phyloP scores from a whole-genome alignment of 768 basidiomycete species.

The Pulveroboletus sp. region DNA sequence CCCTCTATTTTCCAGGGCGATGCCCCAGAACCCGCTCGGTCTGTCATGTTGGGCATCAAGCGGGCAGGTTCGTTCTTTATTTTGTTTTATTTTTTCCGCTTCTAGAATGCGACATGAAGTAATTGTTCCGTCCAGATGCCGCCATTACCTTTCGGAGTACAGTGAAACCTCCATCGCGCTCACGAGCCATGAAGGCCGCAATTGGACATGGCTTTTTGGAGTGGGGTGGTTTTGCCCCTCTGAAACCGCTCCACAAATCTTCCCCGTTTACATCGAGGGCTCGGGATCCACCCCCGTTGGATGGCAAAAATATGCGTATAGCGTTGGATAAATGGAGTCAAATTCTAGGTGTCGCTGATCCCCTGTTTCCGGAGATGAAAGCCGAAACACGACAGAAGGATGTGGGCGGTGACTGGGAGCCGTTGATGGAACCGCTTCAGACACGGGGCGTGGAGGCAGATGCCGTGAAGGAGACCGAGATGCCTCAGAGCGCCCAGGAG shows the following conservation, averaged over 20 bases:
- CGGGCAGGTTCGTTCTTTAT: slow-evolving; percentile 24
- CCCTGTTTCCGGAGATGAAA: slow-evolving; percentile 30
- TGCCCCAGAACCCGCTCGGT: slow-evolving; percentile 4
- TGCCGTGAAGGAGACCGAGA: slow-evolving; percentile 1
- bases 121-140: slow-evolving; percentile 6
- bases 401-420: slow-evolving; percentile 20
- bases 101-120: neutral
- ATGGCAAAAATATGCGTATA: slow-evolving; percentile 28
- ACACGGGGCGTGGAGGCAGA: neutral
- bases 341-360: slow-evolving; percentile 29
- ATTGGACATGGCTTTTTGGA: slow-evolving; percentile 30
- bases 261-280: slow-evolving; percentile 24
- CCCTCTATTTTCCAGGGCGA: slow-evolving; percentile 4
- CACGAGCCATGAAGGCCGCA: slow-evolving; percentile 27
- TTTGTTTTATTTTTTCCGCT: neutral
- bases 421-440: slow-evolving; percentile 18
- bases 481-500: slow-evolving; percentile 3
- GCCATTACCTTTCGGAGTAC: slow-evolving; percentile 21
- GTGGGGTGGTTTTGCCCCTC: slow-evolving; percentile 30
- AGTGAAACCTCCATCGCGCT: slow-evolving; percentile 24
- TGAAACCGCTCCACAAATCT: slow-evolving; percentile 27
- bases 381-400: slow-evolving; percentile 3
- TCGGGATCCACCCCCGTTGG: slow-evolving; percentile 11
- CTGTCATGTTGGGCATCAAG: slow-evolving; percentile 14
- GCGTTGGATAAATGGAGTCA: slow-evolving; percentile 33